phyloP scores from a whole-genome alignment of 371 early-diverging fungal genomes.

The Mortierella sp. region DNA sequence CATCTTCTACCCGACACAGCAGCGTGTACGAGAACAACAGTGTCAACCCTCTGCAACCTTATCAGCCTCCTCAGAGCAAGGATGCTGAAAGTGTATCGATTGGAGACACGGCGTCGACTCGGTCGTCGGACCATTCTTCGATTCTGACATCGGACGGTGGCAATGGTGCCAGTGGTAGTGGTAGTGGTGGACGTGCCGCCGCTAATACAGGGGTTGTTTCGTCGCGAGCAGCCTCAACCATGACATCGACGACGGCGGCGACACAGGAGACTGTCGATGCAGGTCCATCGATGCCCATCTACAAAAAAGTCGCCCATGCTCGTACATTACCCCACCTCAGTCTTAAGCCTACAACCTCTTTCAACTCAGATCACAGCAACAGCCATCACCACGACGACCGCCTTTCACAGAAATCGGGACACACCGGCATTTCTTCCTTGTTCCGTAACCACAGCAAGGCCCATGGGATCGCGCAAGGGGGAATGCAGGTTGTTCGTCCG shows the following conservation, averaged over 20 bases:
- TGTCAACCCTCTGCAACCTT: neutral
- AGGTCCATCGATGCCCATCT: conserved; percentile 27
- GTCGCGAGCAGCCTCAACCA: conserved; percentile 11
- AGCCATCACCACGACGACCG: conserved; percentile 12
- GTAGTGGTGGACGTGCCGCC: neutral
- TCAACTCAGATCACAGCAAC: neutral
- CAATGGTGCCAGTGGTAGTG: neutral
- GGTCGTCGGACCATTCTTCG: conserved; percentile 27
- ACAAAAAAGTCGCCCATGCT: conserved; percentile 37
- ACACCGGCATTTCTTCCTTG: conserved; percentile 58
- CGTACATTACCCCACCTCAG: conserved; percentile 41
- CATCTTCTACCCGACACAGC: conserved; percentile 10
- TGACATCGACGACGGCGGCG: neutral
- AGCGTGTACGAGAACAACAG: conserved; percentile 7
- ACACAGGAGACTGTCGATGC: conserved; percentile 22
- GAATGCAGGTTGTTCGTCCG: conserved; percentile 64
- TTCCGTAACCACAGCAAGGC: conserved; percentile 38
- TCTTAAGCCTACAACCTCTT: conserved; percentile 17
- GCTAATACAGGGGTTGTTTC: neutral
- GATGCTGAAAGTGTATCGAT: conserved; percentile 13
- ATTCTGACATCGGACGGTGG: conserved; percentile 19
- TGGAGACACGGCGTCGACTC: conserved; percentile 20
- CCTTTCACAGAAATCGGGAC: conserved; percentile 47
- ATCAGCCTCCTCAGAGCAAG: conserved; percentile 3
- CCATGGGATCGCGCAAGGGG: conserved; percentile 36